phyloP scores from a whole-genome alignment of 306 rosid species.

The Rosa chinensis region DNA sequence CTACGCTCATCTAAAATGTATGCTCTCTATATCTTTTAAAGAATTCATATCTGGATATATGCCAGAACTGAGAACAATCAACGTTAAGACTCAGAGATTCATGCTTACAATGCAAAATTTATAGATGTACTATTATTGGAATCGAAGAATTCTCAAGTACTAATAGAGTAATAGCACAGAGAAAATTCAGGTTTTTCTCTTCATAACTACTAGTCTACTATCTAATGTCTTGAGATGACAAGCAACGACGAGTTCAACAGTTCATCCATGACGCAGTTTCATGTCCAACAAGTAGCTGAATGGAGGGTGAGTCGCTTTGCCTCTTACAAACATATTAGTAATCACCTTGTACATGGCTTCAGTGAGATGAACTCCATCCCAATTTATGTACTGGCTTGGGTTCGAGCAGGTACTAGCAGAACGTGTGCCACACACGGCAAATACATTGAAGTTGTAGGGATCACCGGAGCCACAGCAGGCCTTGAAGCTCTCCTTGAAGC shows the following conservation, averaged over 20 bases:
- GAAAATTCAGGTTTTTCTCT: neutral
- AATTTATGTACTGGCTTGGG: conserved; percentile 73
- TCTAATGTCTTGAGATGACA: neutral
- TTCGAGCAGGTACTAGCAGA: conserved; percentile 43
- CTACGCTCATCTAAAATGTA: neutral
- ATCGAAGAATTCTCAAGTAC: neutral
- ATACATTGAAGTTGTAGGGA: conserved; percentile 54
- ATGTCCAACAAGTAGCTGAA: conserved; percentile 55
- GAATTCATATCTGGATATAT: no score
- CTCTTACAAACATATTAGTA: conserved; percentile 65
- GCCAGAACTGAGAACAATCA: neutral
- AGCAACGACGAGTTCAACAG: neutral
- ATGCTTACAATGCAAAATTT: neutral
- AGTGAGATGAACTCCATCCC: conserved; percentile 98
- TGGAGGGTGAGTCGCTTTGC: conserved; percentile 64
- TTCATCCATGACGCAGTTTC: conserved; percentile 50
- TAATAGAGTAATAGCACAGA: neutral
- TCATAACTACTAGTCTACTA: neutral
- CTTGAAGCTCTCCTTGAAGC: conserved; percentile 55
- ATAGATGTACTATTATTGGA: neutral
- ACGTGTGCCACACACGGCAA: conserved; percentile 61
- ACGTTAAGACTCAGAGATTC: neutral
- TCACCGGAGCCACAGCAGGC: conserved; percentile 85
- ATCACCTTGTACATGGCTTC: conserved; percentile 90
- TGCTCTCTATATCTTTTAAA: neutral